These are phyloP conservation scores for Cornus suecica DNA, from an alignment of 148 eudicot species.

Conservation along the genomic window DNA sequence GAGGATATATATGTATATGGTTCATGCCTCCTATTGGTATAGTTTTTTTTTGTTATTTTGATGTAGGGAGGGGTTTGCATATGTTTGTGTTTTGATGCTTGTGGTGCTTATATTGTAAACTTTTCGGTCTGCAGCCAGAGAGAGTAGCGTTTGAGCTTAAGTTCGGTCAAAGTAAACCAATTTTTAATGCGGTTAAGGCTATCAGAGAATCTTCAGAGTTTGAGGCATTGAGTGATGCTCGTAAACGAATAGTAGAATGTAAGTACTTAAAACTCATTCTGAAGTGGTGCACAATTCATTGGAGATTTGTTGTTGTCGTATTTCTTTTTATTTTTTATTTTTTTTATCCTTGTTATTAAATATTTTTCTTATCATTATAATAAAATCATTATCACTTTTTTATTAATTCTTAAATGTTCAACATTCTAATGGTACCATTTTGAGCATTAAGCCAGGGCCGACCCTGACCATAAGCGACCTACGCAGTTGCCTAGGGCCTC, in stretches of 20 bases:
- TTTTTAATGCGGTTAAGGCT: conserved; percentile 83
- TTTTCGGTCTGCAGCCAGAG: conserved; percentile 67
- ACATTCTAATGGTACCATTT: too few species aligned
- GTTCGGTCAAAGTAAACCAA: conserved; percentile 92
- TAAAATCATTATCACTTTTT: not conserved
- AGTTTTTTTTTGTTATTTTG: not conserved
- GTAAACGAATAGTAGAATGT: conserved; percentile 91
- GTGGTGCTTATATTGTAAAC: conserved; percentile 7
- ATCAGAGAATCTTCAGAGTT: conserved; percentile 80
- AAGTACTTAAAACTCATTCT: conserved; percentile 15
- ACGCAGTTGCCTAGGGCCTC: too few species aligned
- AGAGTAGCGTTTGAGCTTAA: conserved; percentile 88
- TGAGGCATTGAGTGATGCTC: conserved; percentile 68
- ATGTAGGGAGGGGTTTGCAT: not conserved
- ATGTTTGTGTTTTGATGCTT: not conserved
- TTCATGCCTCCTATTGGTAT: too few species aligned
- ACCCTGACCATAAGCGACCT: too few species aligned
- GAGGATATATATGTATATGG: too few species aligned
- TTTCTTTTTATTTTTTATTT: not conserved
- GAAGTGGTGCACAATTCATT: not conserved
- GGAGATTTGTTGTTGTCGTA: not conserved
- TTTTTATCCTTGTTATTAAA: too few species aligned
- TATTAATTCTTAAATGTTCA: too few species aligned
- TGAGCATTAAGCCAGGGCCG: too few species aligned
- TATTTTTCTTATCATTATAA: not conserved